phyloP scores from a whole-genome alignment of 78 protist species.

The Dictyostelium citrinum region DNA sequence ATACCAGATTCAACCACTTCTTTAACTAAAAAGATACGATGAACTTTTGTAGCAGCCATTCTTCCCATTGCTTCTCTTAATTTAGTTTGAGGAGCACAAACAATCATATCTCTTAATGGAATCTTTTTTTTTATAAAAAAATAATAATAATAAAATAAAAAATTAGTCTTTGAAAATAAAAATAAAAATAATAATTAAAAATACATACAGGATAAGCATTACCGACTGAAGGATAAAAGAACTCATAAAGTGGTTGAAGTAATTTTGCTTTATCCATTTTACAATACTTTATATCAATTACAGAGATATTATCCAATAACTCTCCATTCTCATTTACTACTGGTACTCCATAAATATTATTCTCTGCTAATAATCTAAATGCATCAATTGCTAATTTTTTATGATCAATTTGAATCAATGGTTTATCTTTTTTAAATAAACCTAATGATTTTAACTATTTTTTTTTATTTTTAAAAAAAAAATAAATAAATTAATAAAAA shows the following conservation, averaged over 20 bases:
- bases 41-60: conserved; percentile 34
- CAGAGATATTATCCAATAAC: conserved; percentile 52
- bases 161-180: neutral
- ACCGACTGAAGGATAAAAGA: conserved; percentile 26
- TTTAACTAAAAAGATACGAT: conserved; percentile 39
- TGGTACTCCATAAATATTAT: conserved; percentile 65
- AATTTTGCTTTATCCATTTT: conserved; percentile 43
- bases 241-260: conserved; percentile 41
- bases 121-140: neutral
- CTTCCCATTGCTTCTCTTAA: conserved; percentile 59
- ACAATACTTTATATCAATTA: conserved; percentile 22
- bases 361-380: conserved; percentile 36
- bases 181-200: neutral
- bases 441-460: conserved; percentile 21
- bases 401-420: conserved; percentile 6
- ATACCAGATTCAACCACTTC: conserved; percentile 45
- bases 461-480: neutral
- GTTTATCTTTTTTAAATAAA: conserved; percentile 1
- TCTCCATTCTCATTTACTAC: conserved; percentile 52
- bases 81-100: conserved; percentile 60
- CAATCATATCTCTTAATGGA: conserved; percentile 28
- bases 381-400: conserved; percentile 57
- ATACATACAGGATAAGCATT: conserved; percentile 35
- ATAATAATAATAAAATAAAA: neutral
- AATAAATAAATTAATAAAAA: neutral